A percentile compares a stretch with the other conserved stretches of the same genome.
phyloP scores from a whole-genome alignment of 139 green algal species.

The Nannochloris sp. region DNA sequence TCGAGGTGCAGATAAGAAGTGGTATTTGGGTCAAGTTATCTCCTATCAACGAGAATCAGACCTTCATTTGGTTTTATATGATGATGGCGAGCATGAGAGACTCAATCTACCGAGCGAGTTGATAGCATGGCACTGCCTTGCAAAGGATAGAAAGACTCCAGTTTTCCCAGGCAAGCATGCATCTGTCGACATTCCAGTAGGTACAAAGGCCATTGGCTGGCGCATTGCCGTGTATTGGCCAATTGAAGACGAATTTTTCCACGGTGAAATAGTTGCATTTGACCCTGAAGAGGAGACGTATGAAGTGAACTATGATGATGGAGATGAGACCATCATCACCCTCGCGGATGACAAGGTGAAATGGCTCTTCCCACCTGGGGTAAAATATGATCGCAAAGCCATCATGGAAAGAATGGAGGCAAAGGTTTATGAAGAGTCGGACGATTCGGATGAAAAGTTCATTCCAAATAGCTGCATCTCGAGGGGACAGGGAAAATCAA shows the following conservation, averaged over 20 bases:
- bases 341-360: slow-evolving; percentile 45
- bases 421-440: neutral
- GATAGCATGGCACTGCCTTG: slow-evolving; percentile 29
- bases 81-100: slow-evolving; percentile 67
- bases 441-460: slow-evolving; percentile 17
- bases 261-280: slow-evolving; percentile 35
- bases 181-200: slow-evolving; percentile 6
- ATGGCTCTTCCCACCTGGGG: slow-evolving; percentile 48
- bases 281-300: slow-evolving; percentile 36
- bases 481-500: too few species aligned
- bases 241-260: slow-evolving; percentile 40
- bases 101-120: slow-evolving; percentile 40
- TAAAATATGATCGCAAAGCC: neutral
- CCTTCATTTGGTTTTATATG: slow-evolving; percentile 38
- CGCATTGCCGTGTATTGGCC: slow-evolving; percentile 56
- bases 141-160: neutral
- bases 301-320: slow-evolving; percentile 52
- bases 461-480: too few species aligned
- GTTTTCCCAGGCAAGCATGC: neutral
- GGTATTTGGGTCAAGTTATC: slow-evolving; percentile 27
- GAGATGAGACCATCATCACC: slow-evolving; percentile 25
- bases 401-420: slow-evolving; percentile 5
- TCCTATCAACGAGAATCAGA: slow-evolving; percentile 15
- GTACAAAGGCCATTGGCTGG: slow-evolving; percentile 49
- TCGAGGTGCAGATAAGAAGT: slow-evolving; percentile 26